phyloP scores from a whole-genome alignment of 2,329 filamentous ascomycete genomes.

The Fusarium beomiforme region DNA sequence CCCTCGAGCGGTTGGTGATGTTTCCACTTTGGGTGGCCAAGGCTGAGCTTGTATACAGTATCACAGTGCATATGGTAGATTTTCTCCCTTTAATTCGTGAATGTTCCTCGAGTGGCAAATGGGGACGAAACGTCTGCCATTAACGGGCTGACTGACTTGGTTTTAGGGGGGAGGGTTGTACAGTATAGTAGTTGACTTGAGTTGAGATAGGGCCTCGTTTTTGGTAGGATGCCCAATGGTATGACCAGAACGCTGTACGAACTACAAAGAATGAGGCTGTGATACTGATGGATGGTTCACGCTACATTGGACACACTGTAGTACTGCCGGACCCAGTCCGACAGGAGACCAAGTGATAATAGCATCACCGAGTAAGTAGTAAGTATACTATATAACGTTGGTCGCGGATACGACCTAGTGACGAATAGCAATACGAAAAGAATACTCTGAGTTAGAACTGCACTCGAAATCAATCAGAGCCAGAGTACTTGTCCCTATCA shows the following conservation, averaged over 20 bases:
- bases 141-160: background rate
- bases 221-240: conserved; percentile 8
- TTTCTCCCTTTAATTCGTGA: background rate
- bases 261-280: conserved; percentile 12
- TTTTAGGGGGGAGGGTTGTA: background rate
- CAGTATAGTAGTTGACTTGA: background rate
- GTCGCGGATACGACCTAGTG: background rate
- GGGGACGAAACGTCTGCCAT: background rate
- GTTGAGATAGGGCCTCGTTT: conserved; percentile 9
- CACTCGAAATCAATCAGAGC: background rate
- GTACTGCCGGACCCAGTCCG: conserved; percentile 6
- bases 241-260: background rate
- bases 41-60: conserved; percentile 18
- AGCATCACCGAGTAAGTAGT: conserved; percentile 9
- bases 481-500: background rate
- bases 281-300: conserved; percentile 1
- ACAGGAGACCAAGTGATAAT: conserved; percentile 18
- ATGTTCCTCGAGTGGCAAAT: conserved; percentile 13
- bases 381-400: background rate
- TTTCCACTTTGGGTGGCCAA: conserved; percentile 13
- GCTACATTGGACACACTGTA: conserved; percentile 8
- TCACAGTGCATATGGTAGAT: conserved; percentile 6
- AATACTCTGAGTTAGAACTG: background rate
- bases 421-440: background rate
- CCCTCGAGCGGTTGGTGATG: background rate